A percentile compares a stretch with the other conserved stretches of the same genome.
Conservation (phyloP, 2,329 filamentous ascomycete species). For the Pestalotiopsis sp. region DNA sequence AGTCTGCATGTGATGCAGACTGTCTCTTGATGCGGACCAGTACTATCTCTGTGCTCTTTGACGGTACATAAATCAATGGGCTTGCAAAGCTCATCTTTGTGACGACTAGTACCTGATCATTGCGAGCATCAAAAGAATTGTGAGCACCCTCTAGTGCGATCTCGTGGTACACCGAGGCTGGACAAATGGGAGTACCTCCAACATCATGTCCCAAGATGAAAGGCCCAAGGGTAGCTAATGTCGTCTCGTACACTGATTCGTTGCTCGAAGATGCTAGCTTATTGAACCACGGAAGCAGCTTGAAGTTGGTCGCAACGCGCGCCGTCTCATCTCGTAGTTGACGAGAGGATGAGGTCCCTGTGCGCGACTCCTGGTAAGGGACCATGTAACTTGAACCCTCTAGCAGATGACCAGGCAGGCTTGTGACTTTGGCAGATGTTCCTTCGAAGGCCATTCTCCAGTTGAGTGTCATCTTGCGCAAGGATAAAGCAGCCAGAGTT, state of each 20-base stretch:
- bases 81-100: slow-evolving; percentile 7
- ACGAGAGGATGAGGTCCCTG: neutral
- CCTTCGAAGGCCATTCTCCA: slow-evolving; percentile 11
- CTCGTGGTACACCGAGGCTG: slow-evolving; percentile 13
- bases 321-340: neutral
- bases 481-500: slow-evolving; percentile 5
- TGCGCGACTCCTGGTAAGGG: neutral
- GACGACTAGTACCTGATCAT: slow-evolving; percentile 6
- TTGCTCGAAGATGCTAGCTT: neutral
- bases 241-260: slow-evolving; percentile 4
- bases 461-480: slow-evolving; percentile 7
- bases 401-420: slow-evolving; percentile 10
- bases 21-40: neutral
- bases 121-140: neutral
- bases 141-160: slow-evolving; percentile 9
- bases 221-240: neutral
- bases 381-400: slow-evolving; percentile 6
- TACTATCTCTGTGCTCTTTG: neutral
- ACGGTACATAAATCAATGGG: slow-evolving; percentile 5
- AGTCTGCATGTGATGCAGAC: neutral
- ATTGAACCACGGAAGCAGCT: slow-evolving; percentile 10
- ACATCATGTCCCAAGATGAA: slow-evolving; percentile 10
- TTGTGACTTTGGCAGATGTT: slow-evolving; percentile 12
- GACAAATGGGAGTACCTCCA: slow-evolving; percentile 12
- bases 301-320: neutral